Percentiles rank a stretch among this genome's conserved stretches.
phyloP scores from a whole-genome alignment of 768 basidiomycete species.

The Cystobasidium onofrii region DNA sequence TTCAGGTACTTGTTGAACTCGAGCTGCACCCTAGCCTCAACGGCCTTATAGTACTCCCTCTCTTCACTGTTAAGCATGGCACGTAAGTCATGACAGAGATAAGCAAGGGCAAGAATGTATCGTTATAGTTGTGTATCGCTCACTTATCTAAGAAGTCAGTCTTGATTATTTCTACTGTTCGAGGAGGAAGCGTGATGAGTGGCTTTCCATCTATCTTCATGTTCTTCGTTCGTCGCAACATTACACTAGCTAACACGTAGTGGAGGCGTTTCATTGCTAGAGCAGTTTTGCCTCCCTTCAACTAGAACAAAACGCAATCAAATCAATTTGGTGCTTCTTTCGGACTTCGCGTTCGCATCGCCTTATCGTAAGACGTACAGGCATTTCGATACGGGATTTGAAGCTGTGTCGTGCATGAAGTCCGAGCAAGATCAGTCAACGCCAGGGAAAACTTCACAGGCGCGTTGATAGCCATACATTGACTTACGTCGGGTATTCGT shows the following conservation, averaged over 20 bases:
- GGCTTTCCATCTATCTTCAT: constrained; percentile 62
- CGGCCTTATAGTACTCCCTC: constrained; percentile 68
- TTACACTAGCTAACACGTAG: constrained; percentile 72
- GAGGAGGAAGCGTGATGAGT: constrained; percentile 68
- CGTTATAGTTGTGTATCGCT: too few relatives aligned
- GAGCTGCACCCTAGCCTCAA: constrained; percentile 51
- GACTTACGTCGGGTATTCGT: constrained; percentile 57
- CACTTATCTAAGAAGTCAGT: constrained; percentile 61
- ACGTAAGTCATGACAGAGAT: not conserved
- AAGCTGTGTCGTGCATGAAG: constrained; percentile 48
- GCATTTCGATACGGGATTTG: constrained; percentile 66
- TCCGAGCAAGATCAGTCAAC: not conserved
- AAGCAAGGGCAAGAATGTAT: too few relatives aligned
- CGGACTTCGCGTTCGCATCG: too few relatives aligned
- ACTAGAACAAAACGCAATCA: not conserved
- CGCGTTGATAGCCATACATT: too few relatives aligned
- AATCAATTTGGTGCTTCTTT: too few relatives aligned
- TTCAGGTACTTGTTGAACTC: constrained; percentile 61
- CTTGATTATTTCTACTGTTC: constrained; percentile 61
- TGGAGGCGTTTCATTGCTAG: constrained; percentile 64
- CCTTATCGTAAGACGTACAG: constrained; percentile 59
- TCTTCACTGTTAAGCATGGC: constrained; percentile 51
- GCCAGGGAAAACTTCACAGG: too few relatives aligned
- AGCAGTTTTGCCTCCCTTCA: constrained; percentile 30
- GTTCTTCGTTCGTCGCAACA: constrained; percentile 80